Evolutionary conservation across 371 early-diverging fungal species (phyloP).

Genomic region (Mortierella sp.): DNA sequence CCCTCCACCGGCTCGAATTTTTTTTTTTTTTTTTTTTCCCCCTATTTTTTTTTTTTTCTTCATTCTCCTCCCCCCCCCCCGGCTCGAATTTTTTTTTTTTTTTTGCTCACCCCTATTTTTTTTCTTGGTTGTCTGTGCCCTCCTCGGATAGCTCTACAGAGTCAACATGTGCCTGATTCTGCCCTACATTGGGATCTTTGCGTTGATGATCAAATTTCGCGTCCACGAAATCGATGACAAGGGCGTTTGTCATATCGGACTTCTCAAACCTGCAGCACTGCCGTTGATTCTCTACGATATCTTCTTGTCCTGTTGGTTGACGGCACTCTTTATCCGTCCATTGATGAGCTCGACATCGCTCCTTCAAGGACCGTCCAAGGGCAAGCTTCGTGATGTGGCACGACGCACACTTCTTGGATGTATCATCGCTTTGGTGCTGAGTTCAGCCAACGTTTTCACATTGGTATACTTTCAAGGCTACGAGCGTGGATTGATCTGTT

Average conservation of each 20-base stretch:
- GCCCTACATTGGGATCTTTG: conserved; percentile 58
- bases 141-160: conserved; percentile 53
- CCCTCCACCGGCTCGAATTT: neutral
- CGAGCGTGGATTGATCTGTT: conserved; percentile 54
- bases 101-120: neutral
- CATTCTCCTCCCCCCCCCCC: too few species aligned
- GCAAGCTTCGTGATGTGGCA: conserved; percentile 59
- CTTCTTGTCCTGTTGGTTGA: conserved; percentile 53
- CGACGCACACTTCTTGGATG: conserved; percentile 59
- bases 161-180: conserved; percentile 55
- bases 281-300: conserved; percentile 59
- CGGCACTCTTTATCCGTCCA: conserved; percentile 57
- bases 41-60: too few species aligned
- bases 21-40: neutral
- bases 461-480: conserved; percentile 55
- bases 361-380: conserved; percentile 51
- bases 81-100: too few species aligned
- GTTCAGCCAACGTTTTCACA: conserved; percentile 58
- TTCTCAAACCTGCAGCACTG: conserved; percentile 53
- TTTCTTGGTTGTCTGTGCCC: neutral
- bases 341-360: conserved; percentile 49
- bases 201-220: conserved; percentile 56
- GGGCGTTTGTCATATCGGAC: conserved; percentile 60
- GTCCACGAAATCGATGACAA: conserved; percentile 41
- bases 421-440: conserved; percentile 51